Evolutionary conservation across 2,329 filamentous ascomycete genomes (phyloP), one percentile per base, ranked within the genome.

Genomic region (Colletotrichum costaricense): DNA sequence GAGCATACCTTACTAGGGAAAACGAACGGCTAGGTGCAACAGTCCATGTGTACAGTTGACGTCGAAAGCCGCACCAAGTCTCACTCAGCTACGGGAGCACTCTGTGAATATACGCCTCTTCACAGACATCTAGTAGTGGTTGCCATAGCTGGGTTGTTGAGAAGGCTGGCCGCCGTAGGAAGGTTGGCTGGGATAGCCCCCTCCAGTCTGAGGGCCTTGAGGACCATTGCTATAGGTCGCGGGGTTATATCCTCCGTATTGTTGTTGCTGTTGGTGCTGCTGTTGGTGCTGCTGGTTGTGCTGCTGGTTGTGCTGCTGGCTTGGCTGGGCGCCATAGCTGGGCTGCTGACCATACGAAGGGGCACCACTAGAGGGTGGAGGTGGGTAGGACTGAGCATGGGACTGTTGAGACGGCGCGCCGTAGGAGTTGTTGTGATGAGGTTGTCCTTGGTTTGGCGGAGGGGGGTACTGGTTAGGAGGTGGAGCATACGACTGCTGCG

Each of bases 121-220:
- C 16, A 22, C 22, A 60, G 52, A 28, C 9, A 60, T 75, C 66
- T 49, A 76, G 49, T 76, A 75, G 24, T 63, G 75, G 57, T 66
- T 63, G 14, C 74, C 59, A 59, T 76, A 74, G 62, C 66, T 59
- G 7, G 71, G 73, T 9, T 78, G 77, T 46, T 77, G 75, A 14
- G 71, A 55, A n/a, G 66, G 58, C 49, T 77, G 67, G 33, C 55
- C 57, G n/a, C 63, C 33, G 55, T 77, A 78, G 22, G 68, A 54
- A 14, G 55, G 54, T 78, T 80, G 81, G 66, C 78, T 78, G 11
- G 80, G 80, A 67, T 84, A 84, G 35, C 78, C 81, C 75, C 81
- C 80, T 76, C 81, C 80, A 35, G 66, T 38, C 16, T 78, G 78
- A 30, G 80, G 79, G 24, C 79, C 75, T 33, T 78, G 76, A 30